A percentile compares a stretch with the other conserved stretches of the same genome.
phyloP scores from a whole-genome alignment of 2,329 filamentous ascomycete genomes.

The Talaromyces sp. region DNA sequence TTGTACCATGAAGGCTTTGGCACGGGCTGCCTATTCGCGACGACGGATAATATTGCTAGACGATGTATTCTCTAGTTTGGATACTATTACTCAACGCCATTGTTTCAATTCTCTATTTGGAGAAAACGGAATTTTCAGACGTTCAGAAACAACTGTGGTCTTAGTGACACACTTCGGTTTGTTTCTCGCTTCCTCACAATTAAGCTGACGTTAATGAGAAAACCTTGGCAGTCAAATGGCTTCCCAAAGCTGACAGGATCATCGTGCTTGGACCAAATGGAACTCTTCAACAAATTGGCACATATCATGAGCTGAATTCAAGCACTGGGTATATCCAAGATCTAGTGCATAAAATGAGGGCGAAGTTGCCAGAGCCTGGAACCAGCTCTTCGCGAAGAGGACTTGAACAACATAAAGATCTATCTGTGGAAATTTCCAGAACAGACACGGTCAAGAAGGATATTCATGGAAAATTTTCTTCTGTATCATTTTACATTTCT shows the following conservation, averaged over 20 bases:
- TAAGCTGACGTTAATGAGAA: not conserved
- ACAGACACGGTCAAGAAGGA: not conserved
- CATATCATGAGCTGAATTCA: slow-evolving; percentile 33
- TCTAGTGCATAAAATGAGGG: not conserved
- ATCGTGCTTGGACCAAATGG: slow-evolving; percentile 38
- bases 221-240: slow-evolving; percentile 30
- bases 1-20: slow-evolving; percentile 21
- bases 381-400: not conserved
- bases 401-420: not conserved
- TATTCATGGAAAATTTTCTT: not conserved
- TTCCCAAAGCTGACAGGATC: slow-evolving; percentile 43
- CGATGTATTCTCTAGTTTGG: slow-evolving; percentile 14
- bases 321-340: slow-evolving; percentile 18
- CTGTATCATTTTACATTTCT: slow-evolving; percentile 8
- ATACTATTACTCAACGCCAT: slow-evolving; percentile 15
- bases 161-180: slow-evolving; percentile 11
- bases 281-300: slow-evolving; percentile 39
- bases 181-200: not conserved
- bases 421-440: not conserved
- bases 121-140: slow-evolving; percentile 5
- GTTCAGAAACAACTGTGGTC: slow-evolving; percentile 2
- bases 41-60: slow-evolving; percentile 15
- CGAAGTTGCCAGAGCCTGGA: not conserved
- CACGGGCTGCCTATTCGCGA: slow-evolving; percentile 49
- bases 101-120: slow-evolving; percentile 15